These are phyloP conservation scores for Nannochloropsis oceanica DNA, from an alignment of 108 stramenopile genomes.

Conservation along the genomic window DNA sequence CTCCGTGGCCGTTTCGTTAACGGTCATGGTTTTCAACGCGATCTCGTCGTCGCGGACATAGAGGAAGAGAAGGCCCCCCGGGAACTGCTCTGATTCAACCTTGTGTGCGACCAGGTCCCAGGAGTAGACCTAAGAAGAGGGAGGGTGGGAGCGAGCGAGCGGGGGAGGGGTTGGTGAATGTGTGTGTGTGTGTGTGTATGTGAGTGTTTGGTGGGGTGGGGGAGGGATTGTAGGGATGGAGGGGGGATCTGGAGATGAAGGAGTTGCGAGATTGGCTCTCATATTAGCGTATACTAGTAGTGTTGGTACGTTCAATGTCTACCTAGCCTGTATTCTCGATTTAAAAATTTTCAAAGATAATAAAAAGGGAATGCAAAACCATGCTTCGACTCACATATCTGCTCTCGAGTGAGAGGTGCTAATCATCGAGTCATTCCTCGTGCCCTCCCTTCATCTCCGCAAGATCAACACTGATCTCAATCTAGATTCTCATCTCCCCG, in stretches of 20 bases:
- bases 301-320: background rate
- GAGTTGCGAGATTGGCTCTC: background rate
- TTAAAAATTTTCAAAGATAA: background rate
- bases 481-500: background rate
- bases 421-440: background rate
- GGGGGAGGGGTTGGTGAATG: background rate
- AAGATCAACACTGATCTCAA: background rate
- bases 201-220: no score
- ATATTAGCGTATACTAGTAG: background rate
- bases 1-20: conserved; percentile 33
- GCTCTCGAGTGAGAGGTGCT: background rate
- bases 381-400: background rate
- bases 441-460: background rate
- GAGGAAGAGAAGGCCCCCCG: conserved; percentile 69
- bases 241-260: background rate
- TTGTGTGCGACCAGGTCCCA: background rate
- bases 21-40: conserved; percentile 62
- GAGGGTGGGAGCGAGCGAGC: background rate
- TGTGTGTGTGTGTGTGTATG: background rate
- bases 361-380: background rate
- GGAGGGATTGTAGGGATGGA: no score
- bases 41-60: conserved; percentile 88
- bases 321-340: no score
- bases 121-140: background rate
- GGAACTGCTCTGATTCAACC: background rate